A percentile compares a stretch with the other conserved stretches of the same genome.
phyloP scores from a whole-genome alignment of 78 protist species.

The Dictyostelium brefeldianum region DNA sequence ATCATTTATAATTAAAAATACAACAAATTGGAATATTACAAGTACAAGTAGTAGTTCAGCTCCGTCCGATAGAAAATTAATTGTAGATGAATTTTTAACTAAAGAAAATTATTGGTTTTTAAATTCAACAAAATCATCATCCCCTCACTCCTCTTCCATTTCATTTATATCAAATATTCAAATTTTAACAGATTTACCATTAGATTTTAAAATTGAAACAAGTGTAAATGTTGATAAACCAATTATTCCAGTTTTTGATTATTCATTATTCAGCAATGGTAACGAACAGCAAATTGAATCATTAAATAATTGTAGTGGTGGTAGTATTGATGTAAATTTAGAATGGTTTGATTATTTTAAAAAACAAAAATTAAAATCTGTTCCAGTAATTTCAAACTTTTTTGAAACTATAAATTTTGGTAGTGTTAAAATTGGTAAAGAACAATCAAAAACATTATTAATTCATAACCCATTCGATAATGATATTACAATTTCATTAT shows the following conservation, averaged over 20 bases:
- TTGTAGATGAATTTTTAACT: conserved; percentile 28
- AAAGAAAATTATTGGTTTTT: conserved; percentile 35
- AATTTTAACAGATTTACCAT: conserved; percentile 10
- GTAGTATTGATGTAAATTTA: neutral
- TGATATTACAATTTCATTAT: conserved; percentile 12
- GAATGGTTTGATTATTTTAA: neutral
- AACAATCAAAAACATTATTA: neutral
- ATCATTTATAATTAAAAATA: neutral
- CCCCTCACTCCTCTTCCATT: neutral
- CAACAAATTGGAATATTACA: neutral
- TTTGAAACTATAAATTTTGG: conserved; percentile 45
- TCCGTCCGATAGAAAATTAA: neutral
- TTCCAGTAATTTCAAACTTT: neutral
- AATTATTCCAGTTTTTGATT: neutral
- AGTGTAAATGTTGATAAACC: neutral
- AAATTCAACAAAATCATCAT: neutral
- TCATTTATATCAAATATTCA: conserved; percentile 3
- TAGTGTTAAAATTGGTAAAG: conserved; percentile 11
- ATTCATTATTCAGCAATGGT: neutral
- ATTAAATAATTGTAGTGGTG: neutral
- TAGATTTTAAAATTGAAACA: conserved; percentile 34
- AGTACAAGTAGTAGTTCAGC: too few species aligned
- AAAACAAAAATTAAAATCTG: neutral
- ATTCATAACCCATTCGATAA: conserved; percentile 32
- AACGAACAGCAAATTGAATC: neutral